Percentiles rank a stretch among this genome's conserved stretches.
Evolutionary conservation across 75 land plant genomes (phyloP).

Genomic region (Sequoia sempervirens): DNA sequence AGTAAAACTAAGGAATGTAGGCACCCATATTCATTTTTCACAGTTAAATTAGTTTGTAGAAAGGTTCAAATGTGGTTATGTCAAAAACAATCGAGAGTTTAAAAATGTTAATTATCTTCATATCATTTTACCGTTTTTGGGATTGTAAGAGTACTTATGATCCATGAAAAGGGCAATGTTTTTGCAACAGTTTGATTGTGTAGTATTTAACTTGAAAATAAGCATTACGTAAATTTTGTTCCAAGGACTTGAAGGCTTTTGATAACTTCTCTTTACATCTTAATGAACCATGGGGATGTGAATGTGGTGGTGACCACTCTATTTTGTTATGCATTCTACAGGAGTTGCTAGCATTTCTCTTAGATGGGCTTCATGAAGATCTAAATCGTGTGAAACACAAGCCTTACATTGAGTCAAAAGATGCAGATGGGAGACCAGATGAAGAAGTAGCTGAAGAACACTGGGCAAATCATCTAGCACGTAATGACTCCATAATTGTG

Average conservation of each 20-base stretch:
- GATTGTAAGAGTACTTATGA: neutral
- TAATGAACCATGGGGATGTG: neutral
- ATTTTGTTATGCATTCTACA: slow-evolving; percentile 15
- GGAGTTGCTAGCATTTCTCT: slow-evolving; percentile 85
- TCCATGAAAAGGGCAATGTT: neutral
- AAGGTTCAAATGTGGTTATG: no score
- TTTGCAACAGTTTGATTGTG: neutral
- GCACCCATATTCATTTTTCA: neutral
- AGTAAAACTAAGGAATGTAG: neutral
- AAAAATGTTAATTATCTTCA: neutral
- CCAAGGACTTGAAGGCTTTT: neutral
- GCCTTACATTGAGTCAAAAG: slow-evolving; percentile 80
- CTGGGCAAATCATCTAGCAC: slow-evolving; percentile 81
- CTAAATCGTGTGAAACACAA: slow-evolving; percentile 77
- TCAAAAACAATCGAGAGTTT: neutral
- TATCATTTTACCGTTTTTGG: neutral
- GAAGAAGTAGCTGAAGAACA: slow-evolving; percentile 82
- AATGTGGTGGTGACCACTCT: neutral
- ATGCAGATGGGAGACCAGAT: slow-evolving; percentile 68
- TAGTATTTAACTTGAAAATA: neutral
- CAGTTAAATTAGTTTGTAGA: neutral
- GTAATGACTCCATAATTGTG: slow-evolving; percentile 88
- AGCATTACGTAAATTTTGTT: no score
- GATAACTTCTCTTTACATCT: neutral
- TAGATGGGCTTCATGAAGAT: slow-evolving; percentile 96